Percentiles rank a stretch among this genome's conserved stretches.
Evolutionary conservation across 805 yeast species (phyloP).

Genomic region (Candida khao-thaluensis): DNA sequence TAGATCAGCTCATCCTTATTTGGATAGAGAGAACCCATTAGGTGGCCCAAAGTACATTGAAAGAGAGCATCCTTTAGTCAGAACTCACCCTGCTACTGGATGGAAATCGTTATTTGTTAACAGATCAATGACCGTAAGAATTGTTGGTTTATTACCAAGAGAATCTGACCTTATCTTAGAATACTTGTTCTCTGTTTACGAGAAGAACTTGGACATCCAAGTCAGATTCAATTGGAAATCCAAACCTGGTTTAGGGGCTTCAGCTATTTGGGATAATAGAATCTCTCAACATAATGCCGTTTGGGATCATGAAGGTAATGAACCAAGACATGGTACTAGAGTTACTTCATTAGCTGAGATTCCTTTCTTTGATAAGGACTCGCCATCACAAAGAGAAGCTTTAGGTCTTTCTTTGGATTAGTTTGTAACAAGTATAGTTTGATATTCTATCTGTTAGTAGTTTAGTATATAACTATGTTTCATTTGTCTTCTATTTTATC

Average conservation of each 20-base stretch:
- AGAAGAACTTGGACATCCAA: conserved; percentile 54
- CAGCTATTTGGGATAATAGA: conserved; percentile 64
- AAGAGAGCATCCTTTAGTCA: conserved; percentile 58
- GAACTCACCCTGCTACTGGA: conserved; percentile 67
- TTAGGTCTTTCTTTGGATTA: conserved; percentile 29
- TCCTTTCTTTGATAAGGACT: conserved; percentile 50
- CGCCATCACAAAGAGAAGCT: conserved; percentile 54
- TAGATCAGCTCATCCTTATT: conserved; percentile 41
- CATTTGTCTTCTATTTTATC: too few relatives aligned
- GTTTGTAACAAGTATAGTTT: background rate
- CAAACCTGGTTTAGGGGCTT: conserved; percentile 43
- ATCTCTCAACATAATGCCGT: conserved; percentile 53
- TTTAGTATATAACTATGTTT: too few relatives aligned
- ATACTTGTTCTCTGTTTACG: conserved; percentile 46
- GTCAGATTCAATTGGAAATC: conserved; percentile 53
- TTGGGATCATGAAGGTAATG: conserved; percentile 47
- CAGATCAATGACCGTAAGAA: conserved; percentile 49
- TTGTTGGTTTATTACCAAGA: conserved; percentile 50
- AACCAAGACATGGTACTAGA: conserved; percentile 53
- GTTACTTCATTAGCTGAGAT: conserved; percentile 50
- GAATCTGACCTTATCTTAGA: conserved; percentile 50
- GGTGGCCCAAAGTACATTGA: conserved; percentile 48
- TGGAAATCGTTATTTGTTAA: conserved; percentile 58
- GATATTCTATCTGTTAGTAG: background rate
- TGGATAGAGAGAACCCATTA: conserved; percentile 46